Evolutionary conservation across 2,329 filamentous ascomycete genomes (phyloP).

Genomic region (Alternaria longipes): DNA sequence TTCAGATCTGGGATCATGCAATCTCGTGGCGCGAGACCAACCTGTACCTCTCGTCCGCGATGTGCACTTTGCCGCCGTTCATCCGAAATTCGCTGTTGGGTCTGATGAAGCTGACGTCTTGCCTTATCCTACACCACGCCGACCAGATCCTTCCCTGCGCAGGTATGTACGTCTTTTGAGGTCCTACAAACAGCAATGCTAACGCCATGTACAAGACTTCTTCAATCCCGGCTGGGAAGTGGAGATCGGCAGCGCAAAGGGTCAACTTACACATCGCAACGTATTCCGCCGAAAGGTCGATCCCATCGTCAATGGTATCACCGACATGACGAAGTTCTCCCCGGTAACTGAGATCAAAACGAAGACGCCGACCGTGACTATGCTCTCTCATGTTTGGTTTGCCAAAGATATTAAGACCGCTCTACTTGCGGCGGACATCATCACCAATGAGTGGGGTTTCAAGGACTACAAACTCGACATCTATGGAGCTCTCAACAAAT

Average conservation of each 20-base stretch:
- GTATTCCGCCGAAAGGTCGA: slow-evolving; percentile 68
- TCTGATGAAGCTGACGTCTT: slow-evolving; percentile 53
- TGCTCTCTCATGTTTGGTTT: slow-evolving; percentile 70
- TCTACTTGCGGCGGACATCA: slow-evolving; percentile 70
- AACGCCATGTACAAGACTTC: slow-evolving; percentile 59
- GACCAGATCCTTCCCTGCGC: slow-evolving; percentile 59
- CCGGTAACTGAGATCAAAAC: slow-evolving; percentile 68
- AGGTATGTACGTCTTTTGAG: slow-evolving; percentile 23
- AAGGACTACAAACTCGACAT: slow-evolving; percentile 69
- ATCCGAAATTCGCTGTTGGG: slow-evolving; percentile 53
- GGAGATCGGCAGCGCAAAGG: slow-evolving; percentile 68
- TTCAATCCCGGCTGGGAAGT: slow-evolving; percentile 72
- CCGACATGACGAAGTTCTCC: slow-evolving; percentile 69
- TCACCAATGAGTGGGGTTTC: slow-evolving; percentile 73
- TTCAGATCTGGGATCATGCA: slow-evolving; percentile 71
- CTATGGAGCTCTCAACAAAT: slow-evolving; percentile 70
- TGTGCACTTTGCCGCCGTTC: slow-evolving; percentile 53
- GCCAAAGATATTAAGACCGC: slow-evolving; percentile 72
- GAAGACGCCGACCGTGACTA: slow-evolving; percentile 68
- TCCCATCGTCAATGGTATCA: slow-evolving; percentile 72
- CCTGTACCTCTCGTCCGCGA: slow-evolving; percentile 52
- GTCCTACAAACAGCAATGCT: not conserved
- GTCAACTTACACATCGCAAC: slow-evolving; percentile 65
- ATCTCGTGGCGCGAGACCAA: slow-evolving; percentile 68
- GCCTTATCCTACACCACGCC: slow-evolving; percentile 61